These are phyloP conservation scores for Puccinia brachypodii DNA, from an alignment of 1,284 basidiomycete genomes.

Conservation along the genomic window DNA sequence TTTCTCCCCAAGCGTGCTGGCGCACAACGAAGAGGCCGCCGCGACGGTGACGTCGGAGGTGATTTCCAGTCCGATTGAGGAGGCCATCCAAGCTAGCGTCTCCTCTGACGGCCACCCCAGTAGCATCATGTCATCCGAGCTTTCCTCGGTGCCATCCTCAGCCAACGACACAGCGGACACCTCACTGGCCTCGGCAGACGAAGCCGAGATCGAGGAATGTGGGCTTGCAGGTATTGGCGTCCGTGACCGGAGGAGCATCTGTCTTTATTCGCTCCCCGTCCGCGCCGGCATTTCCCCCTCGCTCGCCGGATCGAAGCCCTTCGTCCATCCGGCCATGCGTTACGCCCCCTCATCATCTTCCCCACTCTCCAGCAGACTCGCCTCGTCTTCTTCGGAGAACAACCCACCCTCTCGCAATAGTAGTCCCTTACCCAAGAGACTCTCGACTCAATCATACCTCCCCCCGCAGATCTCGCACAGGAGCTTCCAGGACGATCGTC, in stretches of 20 bases:
- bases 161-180: conserved; percentile 14
- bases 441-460: neutral
- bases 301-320: neutral
- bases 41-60: neutral
- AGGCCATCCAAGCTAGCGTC: neutral
- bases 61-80: neutral
- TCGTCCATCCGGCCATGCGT: neutral
- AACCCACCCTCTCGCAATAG: neutral
- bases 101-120: conserved; percentile 11
- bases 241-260: neutral
- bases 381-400: neutral
- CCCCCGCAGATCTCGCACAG: neutral
- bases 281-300: neutral
- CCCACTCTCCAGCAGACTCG: conserved; percentile 3
- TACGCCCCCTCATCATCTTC: conserved; percentile 20
- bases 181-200: neutral
- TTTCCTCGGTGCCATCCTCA: neutral
- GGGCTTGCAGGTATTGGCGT: conserved; percentile 15
- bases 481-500: neutral
- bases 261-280: conserved; percentile 3
- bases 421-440: neutral
- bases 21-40: no score
- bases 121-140: conserved; percentile 19
- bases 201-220: neutral
- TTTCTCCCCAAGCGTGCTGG: neutral